A percentile compares a stretch with the other conserved stretches of the same genome.
phyloP scores from a whole-genome alignment of 306 rosid species.

The Astragalus membranaceus region DNA sequence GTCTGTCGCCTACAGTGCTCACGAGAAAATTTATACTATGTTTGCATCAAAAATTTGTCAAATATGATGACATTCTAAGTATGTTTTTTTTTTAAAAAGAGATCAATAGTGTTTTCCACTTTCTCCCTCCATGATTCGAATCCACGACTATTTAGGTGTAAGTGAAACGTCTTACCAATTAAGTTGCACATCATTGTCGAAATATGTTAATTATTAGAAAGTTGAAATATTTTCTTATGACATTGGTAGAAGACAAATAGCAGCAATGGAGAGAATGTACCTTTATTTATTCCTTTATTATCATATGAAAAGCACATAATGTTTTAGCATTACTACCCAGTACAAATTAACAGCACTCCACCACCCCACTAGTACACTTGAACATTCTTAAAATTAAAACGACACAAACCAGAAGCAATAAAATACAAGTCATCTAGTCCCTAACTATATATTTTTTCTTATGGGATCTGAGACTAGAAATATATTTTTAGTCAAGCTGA shows the following conservation, averaged over 20 bases:
- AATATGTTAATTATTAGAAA: neutral
- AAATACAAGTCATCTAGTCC: neutral
- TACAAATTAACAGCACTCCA: slow-evolving; percentile 8
- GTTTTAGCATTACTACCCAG: neutral
- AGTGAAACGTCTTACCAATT: no score
- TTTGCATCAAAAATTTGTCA: no score
- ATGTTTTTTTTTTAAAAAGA: no score
- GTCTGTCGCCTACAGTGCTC: no score
- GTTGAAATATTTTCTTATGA: neutral
- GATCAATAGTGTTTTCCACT: no score
- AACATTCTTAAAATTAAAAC: slow-evolving; percentile 8
- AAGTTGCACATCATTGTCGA: no score
- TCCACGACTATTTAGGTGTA: no score
- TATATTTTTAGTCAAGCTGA: slow-evolving; percentile 34
- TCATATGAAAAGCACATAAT: slow-evolving; percentile 6
- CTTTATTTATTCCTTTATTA: neutral
- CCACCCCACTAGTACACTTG: neutral
- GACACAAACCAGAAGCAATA: neutral
- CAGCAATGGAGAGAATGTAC: neutral
- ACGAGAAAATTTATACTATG: no score
- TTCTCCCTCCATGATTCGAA: no score
- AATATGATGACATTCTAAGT: no score
- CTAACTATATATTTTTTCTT: neutral
- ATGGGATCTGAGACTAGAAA: neutral
- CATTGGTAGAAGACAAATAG: neutral